Conservation (phyloP, 306 rosid species). For the Glycine soja region DNA sequence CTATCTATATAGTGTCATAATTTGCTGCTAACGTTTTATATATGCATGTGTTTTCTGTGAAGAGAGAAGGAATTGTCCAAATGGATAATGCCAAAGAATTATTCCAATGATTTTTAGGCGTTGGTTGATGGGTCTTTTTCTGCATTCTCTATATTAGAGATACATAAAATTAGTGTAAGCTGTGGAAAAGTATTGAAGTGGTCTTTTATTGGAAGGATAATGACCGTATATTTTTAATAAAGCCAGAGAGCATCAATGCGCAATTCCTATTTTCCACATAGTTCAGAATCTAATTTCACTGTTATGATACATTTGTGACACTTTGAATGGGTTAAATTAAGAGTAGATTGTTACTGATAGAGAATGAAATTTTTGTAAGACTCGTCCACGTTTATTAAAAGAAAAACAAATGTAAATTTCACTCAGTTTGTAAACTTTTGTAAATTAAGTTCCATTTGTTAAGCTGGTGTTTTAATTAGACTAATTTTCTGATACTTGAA, state of each 20-base stretch:
- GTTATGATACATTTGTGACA: neutral
- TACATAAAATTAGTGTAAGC: neutral
- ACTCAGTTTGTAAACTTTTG: neutral
- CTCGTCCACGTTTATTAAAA: neutral
- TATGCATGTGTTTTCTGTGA: neutral
- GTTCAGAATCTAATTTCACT: neutral
- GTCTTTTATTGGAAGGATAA: neutral
- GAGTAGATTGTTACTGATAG: neutral
- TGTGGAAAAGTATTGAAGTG: neutral
- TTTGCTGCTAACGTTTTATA: neutral
- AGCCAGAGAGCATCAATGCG: neutral
- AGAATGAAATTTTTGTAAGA: neutral
- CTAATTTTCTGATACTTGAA: neutral
- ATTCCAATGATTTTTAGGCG: neutral
- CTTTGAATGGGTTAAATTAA: neutral
- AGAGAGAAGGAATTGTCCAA: neutral
- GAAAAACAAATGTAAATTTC: neutral
- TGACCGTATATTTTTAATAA: neutral
- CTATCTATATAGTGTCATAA: neutral
- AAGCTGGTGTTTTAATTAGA: neutral
- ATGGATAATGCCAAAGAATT: neutral
- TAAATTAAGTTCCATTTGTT: neutral
- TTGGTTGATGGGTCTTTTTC: neutral
- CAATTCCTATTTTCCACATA: constrained; percentile 1
- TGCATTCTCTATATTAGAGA: neutral